Evolutionary conservation across 345 rosid genomes (phyloP).

Genomic region (Carallia brachiata): DNA sequence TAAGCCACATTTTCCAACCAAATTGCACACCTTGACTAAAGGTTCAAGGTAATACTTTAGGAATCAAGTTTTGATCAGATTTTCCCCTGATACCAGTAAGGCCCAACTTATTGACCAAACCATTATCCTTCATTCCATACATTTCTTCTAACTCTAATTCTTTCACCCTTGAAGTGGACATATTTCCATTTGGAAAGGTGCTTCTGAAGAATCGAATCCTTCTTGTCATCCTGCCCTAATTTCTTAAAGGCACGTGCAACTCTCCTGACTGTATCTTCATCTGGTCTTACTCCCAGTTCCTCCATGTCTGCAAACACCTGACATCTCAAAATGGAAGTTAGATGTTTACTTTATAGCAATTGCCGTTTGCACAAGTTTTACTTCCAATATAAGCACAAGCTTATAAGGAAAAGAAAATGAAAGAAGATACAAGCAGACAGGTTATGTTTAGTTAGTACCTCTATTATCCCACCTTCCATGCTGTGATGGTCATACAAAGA

Average conservation of each 20-base stretch:
- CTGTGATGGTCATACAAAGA: conserved; percentile 73
- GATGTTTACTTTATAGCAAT: neutral
- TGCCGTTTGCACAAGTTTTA: neutral
- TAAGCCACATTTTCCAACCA: neutral
- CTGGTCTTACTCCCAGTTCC: conserved; percentile 76
- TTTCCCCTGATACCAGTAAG: neutral
- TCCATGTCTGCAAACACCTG: conserved; percentile 96
- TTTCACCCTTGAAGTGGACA: conserved; percentile 75
- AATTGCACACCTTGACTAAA: neutral
- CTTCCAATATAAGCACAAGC: neutral
- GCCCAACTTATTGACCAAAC: neutral
- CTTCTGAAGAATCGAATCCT: conserved; percentile 50
- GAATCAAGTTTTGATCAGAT: neutral
- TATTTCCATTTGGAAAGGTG: conserved; percentile 68
- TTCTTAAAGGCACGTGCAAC: conserved; percentile 56
- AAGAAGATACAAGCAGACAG: neutral
- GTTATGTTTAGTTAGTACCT: conserved; percentile 38
- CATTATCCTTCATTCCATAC: conserved; percentile 33
- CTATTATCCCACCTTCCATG: conserved; percentile 64
- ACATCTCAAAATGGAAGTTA: conserved; percentile 7
- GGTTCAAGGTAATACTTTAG: neutral
- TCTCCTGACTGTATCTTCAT: conserved; percentile 67
- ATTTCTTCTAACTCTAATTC: conserved; percentile 64
- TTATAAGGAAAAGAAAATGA: neutral
- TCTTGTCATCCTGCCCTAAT: conserved; percentile 63